These are phyloP conservation scores for Xylona heveae DNA, from an alignment of 495 filamentous ascomycete species.

Conservation along the genomic window DNA sequence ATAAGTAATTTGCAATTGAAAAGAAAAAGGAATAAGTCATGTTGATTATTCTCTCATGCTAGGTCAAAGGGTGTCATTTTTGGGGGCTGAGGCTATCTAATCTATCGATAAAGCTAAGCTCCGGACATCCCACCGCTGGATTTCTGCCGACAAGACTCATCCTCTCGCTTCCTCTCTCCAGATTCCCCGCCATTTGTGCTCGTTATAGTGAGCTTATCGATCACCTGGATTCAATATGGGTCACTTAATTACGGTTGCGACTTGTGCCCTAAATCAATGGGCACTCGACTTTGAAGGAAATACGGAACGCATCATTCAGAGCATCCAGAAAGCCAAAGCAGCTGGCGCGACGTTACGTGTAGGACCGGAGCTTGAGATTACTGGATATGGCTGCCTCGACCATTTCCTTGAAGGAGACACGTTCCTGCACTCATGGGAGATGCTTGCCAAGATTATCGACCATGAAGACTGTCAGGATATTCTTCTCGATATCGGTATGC, in stretches of 20 bases:
- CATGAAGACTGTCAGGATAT: constrained; percentile 51
- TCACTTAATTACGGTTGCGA: constrained; percentile 3
- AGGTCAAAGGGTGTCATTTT: too few species aligned
- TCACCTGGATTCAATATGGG: too few species aligned
- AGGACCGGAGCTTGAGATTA: constrained; percentile 53
- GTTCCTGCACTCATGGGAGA: constrained; percentile 56
- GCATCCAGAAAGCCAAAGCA: constrained; percentile 47
- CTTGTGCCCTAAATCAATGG: constrained; percentile 34
- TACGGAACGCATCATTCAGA: constrained; percentile 48
- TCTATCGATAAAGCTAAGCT: too few species aligned
- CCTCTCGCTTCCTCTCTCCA: too few species aligned
- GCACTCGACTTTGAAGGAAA: constrained; percentile 68
- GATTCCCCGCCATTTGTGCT: too few species aligned
- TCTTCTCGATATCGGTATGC: constrained; percentile 58
- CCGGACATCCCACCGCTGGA: too few species aligned
- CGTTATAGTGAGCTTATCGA: too few species aligned
- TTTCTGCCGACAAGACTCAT: too few species aligned
- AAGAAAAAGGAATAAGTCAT: too few species aligned
- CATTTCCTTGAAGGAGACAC: constrained; percentile 40
- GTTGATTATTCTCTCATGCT: too few species aligned
- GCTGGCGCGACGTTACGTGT: constrained; percentile 50
- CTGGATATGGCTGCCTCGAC: constrained; percentile 34
- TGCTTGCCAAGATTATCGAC: constrained; percentile 39
- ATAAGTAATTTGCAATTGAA: too few species aligned
- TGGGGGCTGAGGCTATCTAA: too few species aligned